Evolutionary conservation across 805 yeast species (phyloP), one percentile per base, ranked within the genome.

Genomic region (Torulaspora franciscae): DNA sequence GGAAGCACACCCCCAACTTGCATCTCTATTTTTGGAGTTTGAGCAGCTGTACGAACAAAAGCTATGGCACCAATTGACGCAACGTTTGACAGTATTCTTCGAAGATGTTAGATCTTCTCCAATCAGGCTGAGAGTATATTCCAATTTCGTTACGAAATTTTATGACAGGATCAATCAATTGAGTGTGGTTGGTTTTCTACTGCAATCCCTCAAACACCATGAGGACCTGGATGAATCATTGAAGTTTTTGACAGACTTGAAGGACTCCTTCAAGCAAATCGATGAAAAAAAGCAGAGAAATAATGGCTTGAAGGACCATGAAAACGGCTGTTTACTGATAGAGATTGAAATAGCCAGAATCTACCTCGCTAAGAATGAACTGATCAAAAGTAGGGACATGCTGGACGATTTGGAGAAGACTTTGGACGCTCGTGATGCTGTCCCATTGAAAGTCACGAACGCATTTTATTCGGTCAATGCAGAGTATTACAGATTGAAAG

Each of bases 11-110:
- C 69, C 77, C 3, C 87, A 82, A 32, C 70, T 89, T 42, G 71
- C 79, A 7, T 76, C 80, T 24, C 64, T 62, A n/a, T 62, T 64
- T 26, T 49, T 56, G 25, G 63, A 62, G 30, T 76, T 91, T 61
- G 97, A 90, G 60, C 96, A 88, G 57, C 72, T 73, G 46, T 85
- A 87, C 68, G 96, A 89, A 60, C 74, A 95, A 55, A 89, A 88
- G 65, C 75, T 91, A 62, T 93, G 97, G 97, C 95, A 84, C 69
- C 98, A 93, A 71, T 75, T 93, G 61, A 86, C 96, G 2, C 77
- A 78, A 49, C 67, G 78, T 6, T 70, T 93, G 46, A 67, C 69
- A 28, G 75, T 74, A 50, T 76, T 90, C 59, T 91, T 79, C 68
- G 70, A 69, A 34, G 71, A 73, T 45, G 73, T 78, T 7, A 71